Percentiles rank a stretch among this genome's conserved stretches.
Evolutionary conservation across 2,329 filamentous ascomycete genomes (phyloP).

Genomic region (Aspergillus neoniger): DNA sequence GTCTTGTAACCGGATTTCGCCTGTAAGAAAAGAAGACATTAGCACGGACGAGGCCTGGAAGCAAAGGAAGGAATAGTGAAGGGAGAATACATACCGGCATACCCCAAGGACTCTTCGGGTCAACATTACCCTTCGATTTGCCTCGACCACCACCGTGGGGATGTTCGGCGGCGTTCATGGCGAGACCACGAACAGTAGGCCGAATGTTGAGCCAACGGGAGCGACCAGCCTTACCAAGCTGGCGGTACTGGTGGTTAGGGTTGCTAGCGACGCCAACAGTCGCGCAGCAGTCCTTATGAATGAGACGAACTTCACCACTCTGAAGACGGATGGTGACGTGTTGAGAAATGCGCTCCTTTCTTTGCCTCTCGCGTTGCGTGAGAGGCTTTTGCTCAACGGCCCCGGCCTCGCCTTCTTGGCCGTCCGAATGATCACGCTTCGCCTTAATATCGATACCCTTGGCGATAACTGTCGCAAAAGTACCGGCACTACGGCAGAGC

Average conservation of each 20-base stretch:
- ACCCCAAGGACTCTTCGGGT: conserved; percentile 96
- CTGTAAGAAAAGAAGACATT: conserved; percentile 31
- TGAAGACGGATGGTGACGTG: conserved; percentile 84
- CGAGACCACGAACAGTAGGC: conserved; percentile 92
- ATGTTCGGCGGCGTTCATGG: conserved; percentile 99
- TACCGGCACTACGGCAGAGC: conserved; percentile 93
- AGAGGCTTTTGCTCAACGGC: conserved; percentile 35
- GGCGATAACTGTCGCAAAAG: conserved; percentile 82
- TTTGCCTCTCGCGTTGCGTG: conserved; percentile 42
- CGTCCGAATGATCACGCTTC: conserved; percentile 51
- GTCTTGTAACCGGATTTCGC: conserved; percentile 77
- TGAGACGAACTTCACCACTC: conserved; percentile 87
- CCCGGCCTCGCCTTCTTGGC: conserved; percentile 42
- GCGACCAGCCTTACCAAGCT: conserved; percentile 92
- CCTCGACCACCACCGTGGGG: conserved; percentile 98
- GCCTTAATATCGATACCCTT: conserved; percentile 73
- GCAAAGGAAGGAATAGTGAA: conserved; percentile 5
- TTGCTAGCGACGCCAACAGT: conserved; percentile 96
- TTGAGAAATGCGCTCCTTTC: conserved; percentile 64
- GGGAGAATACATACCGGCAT: conserved; percentile 69
- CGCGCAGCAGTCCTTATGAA: conserved; percentile 88
- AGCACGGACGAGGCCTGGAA: conserved; percentile 17
- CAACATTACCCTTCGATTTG: conserved; percentile 97
- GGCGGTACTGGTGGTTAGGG: conserved; percentile 82
- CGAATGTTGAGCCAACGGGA: conserved; percentile 91